phyloP scores from a whole-genome alignment of 257 asterid genomes.

The Salvia hispanica region DNA sequence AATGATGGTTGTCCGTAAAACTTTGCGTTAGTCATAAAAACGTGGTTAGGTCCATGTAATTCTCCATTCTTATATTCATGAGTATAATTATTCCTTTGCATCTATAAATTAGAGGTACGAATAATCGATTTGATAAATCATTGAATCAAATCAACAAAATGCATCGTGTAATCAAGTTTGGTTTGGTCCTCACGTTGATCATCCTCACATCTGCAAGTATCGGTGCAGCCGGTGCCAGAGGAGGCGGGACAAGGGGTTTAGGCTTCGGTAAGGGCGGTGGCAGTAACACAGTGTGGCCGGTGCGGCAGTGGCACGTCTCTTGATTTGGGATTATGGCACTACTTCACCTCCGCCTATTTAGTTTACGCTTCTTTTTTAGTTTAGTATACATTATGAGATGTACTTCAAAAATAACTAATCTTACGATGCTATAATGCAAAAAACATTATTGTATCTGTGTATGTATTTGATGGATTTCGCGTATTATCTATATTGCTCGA shows the following conservation, averaged over 20 bases:
- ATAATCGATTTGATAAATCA: neutral
- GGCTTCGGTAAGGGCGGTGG: constrained; percentile 8
- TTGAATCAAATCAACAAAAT: constrained; percentile 17
- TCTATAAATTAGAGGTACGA: neutral
- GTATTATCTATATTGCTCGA: too few relatives aligned
- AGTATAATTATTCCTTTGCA: neutral
- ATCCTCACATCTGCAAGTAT: constrained; percentile 38
- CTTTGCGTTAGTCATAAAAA: too few relatives aligned
- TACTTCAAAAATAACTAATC: too few relatives aligned
- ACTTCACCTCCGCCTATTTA: constrained; percentile 22
- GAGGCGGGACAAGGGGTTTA: neutral
- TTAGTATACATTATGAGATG: neutral
- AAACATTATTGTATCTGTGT: too few relatives aligned
- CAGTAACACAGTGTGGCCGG: constrained; percentile 28
- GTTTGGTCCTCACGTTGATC: constrained; percentile 34
- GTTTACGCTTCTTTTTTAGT: constrained; percentile 24
- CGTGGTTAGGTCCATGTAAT: too few relatives aligned
- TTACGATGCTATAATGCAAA: too few relatives aligned
- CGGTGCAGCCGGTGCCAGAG: neutral
- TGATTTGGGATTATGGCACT: constrained; percentile 22
- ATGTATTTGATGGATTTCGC: too few relatives aligned
- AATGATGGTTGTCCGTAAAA: too few relatives aligned
- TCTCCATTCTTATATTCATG: too few relatives aligned
- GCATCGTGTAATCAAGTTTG: constrained; percentile 30
- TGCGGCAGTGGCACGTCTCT: constrained; percentile 26